Evolutionary conservation across 805 yeast species (phyloP).

Genomic region (Zygotorulaspora florentina): DNA sequence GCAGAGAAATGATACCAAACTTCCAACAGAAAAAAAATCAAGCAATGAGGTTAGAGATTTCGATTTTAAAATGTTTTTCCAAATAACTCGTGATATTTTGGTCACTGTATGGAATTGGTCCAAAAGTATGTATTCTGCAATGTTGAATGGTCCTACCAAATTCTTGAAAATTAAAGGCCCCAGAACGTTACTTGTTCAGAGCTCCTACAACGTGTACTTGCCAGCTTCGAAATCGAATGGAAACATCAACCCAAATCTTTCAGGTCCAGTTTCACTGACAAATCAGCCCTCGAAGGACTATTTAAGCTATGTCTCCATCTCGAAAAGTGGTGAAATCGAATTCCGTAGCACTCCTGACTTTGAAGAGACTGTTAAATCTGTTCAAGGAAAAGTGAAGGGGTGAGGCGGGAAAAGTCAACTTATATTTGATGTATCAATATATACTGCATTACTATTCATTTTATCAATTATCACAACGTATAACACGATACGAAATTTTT

Average conservation of each 20-base stretch:
- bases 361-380: constrained; percentile 6
- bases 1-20: not conserved
- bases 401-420: not conserved
- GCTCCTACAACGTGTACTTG: constrained; percentile 19
- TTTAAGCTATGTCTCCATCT: constrained; percentile 24
- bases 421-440: not conserved
- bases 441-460: not conserved
- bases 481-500: constrained; percentile 13
- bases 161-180: constrained; percentile 34
- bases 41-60: constrained; percentile 14
- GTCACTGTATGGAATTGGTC: constrained; percentile 13
- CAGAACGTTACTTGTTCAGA: constrained; percentile 33
- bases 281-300: constrained; percentile 16
- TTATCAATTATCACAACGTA: constrained; percentile 4
- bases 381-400: not conserved
- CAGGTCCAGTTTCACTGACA: constrained; percentile 6
- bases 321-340: constrained; percentile 19
- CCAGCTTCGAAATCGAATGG: constrained; percentile 13
- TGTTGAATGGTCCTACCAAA: constrained; percentile 23
- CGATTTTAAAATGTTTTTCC: constrained; percentile 15
- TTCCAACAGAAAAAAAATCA: not conserved
- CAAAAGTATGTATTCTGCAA: constrained; percentile 9
- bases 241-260: constrained; percentile 1
- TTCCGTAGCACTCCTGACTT: constrained; percentile 25
- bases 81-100: constrained; percentile 10